Conservation (phyloP, 1,284 basidiomycete species). For the Paramarasmius palmivorus region DNA sequence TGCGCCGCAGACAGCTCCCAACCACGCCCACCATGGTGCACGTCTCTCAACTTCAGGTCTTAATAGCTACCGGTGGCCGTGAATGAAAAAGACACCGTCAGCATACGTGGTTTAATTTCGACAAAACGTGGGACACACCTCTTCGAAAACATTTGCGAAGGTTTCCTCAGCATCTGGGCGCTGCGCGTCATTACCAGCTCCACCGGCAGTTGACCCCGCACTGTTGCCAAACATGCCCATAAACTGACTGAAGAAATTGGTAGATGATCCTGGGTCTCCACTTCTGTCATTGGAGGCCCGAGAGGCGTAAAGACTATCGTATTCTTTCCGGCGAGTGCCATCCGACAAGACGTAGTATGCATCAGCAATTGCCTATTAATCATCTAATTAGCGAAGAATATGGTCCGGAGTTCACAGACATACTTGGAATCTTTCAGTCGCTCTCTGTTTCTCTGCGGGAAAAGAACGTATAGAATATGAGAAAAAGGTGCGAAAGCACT, state of each 20-base stretch:
- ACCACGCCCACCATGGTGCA: slow-evolving; percentile 74
- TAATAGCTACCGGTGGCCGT: slow-evolving; percentile 61
- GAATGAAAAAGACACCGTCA: not conserved
- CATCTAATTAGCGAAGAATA: slow-evolving; percentile 1
- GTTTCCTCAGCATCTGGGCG: slow-evolving; percentile 79
- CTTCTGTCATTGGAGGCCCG: slow-evolving; percentile 50
- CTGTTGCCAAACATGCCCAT: slow-evolving; percentile 60
- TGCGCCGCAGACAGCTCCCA: slow-evolving; percentile 69
- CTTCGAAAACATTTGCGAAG: slow-evolving; percentile 90
- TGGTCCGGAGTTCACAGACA: not conserved
- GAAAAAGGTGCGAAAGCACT: no score
- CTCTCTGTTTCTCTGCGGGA: slow-evolving; percentile 70
- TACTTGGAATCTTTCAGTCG: slow-evolving; percentile 85
- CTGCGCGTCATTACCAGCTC: slow-evolving; percentile 34
- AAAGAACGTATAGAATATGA: no score
- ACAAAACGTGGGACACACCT: slow-evolving; percentile 47
- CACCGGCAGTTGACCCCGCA: slow-evolving; percentile 27
- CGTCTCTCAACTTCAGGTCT: slow-evolving; percentile 75
- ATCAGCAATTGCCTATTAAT: slow-evolving; percentile 80
- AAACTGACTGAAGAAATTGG: slow-evolving; percentile 80
- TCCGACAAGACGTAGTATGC: slow-evolving; percentile 96
- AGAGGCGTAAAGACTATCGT: slow-evolving; percentile 70
- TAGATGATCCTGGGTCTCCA: slow-evolving; percentile 64
- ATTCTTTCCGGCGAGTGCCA: slow-evolving; percentile 75
- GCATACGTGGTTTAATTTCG: not conserved